These are phyloP conservation scores for Cunninghamia lanceolata DNA, from an alignment of 75 land plant genomes.

Conservation along the genomic window DNA sequence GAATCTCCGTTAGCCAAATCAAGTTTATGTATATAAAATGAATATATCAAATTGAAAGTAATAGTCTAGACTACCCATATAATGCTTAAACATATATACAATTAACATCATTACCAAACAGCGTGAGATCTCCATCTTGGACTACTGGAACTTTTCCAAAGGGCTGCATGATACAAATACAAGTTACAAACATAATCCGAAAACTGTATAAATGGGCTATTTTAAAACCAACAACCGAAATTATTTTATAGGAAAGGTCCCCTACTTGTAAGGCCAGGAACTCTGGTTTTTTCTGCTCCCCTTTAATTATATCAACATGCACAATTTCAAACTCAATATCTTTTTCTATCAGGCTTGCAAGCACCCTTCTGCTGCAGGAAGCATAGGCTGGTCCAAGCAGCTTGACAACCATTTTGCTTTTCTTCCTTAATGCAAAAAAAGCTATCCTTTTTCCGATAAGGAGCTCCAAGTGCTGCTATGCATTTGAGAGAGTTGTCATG, in stretches of 20 bases:
- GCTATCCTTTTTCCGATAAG: too few relatives aligned
- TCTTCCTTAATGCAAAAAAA: too few relatives aligned
- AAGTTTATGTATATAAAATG: too few relatives aligned
- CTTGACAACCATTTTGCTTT: slow-evolving; percentile 36
- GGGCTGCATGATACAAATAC: slow-evolving; percentile 26
- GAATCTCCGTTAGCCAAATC: too few relatives aligned
- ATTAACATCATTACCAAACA: slow-evolving; percentile 39
- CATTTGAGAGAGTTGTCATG: background rate
- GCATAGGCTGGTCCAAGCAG: slow-evolving; percentile 44
- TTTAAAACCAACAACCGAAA: too few relatives aligned
- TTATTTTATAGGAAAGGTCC: background rate
- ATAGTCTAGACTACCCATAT: background rate
- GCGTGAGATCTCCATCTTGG: slow-evolving; percentile 43
- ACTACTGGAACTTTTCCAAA: slow-evolving; percentile 57
- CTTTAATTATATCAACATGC: slow-evolving; percentile 30
- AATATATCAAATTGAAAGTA: too few relatives aligned
- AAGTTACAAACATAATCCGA: background rate
- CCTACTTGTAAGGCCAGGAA: slow-evolving; percentile 45
- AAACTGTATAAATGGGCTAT: too few relatives aligned
- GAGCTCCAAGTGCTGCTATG: background rate
- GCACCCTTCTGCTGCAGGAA: slow-evolving; percentile 52
- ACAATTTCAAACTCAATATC: slow-evolving; percentile 46
- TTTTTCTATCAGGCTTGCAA: slow-evolving; percentile 55
- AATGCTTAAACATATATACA: background rate
- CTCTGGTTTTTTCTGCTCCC: slow-evolving; percentile 47